Conservation (phyloP, 371 early-diverging fungal species). For the Neoconidiobolus thromboides region DNA sequence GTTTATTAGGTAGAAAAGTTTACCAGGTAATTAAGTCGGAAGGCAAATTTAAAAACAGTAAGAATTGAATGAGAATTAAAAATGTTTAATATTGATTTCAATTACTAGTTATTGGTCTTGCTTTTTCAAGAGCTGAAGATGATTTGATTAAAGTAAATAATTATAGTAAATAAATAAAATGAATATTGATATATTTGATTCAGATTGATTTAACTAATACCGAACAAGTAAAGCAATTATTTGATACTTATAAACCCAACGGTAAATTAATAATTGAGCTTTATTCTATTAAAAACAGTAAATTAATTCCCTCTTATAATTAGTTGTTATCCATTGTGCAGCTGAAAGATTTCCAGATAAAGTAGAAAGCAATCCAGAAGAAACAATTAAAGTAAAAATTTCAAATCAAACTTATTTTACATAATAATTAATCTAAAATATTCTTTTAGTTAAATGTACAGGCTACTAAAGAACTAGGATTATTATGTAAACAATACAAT, state of each 20-base stretch:
- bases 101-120: constrained; percentile 41
- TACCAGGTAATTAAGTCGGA: constrained; percentile 22
- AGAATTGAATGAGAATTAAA: background rate
- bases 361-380: constrained; percentile 41
- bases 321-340: constrained; percentile 60
- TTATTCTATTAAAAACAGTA: no score
- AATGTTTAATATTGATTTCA: background rate
- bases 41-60: constrained; percentile 18
- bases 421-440: no score
- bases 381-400: constrained; percentile 32
- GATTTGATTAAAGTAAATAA: constrained; percentile 29
- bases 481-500: no score
- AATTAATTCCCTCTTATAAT: no score
- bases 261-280: no score
- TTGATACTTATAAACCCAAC: no score
- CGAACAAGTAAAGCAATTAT: constrained; percentile 20
- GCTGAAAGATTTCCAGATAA: constrained; percentile 78
- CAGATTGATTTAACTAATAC: constrained; percentile 28
- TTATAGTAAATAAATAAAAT: constrained; percentile 34
- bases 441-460: no score
- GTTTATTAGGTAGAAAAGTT: constrained; percentile 64
- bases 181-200: constrained; percentile 27
- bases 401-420: no score
- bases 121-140: constrained; percentile 33
- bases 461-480: no score